Percentiles rank a stretch among this genome's conserved stretches.
Conservation (phyloP, 2,329 filamentous ascomycete genomes). For the Clarireedia monteithiana region DNA sequence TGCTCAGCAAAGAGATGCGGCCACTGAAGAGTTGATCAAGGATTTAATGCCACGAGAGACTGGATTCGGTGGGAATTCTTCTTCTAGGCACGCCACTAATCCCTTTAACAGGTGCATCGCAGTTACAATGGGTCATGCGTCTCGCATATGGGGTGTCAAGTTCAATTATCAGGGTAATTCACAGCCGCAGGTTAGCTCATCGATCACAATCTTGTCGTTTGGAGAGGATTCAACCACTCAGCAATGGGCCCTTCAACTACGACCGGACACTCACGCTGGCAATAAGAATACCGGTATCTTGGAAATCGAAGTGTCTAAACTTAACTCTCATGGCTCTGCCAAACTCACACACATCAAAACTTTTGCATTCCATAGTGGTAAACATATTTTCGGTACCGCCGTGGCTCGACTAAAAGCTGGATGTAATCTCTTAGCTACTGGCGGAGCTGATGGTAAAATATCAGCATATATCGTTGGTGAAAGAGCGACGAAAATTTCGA, state of each 20-base stretch:
- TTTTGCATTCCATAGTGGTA: conserved; percentile 66
- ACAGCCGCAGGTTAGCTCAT: conserved; percentile 10
- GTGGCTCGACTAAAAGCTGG: conserved; percentile 28
- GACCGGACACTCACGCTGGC: neutral
- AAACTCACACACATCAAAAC: conserved; percentile 45
- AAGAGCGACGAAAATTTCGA: neutral
- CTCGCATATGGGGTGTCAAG: conserved; percentile 80
- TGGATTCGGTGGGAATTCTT: conserved; percentile 47
- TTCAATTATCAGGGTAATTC: conserved; percentile 41
- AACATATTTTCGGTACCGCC: conserved; percentile 80
- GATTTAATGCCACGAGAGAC: conserved; percentile 41
- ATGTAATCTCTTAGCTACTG: conserved; percentile 45
- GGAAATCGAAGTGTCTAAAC: neutral
- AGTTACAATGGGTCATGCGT: conserved; percentile 75
- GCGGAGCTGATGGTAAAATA: conserved; percentile 75
- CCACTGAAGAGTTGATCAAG: neutral
- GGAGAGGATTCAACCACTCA: conserved; percentile 78
- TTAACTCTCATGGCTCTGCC: neutral
- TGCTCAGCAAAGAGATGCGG: neutral
- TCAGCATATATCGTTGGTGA: conserved; percentile 30
- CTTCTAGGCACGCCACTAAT: conserved; percentile 24
- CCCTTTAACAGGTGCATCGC: conserved; percentile 48
- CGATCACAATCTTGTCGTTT: conserved; percentile 60
- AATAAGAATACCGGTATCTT: neutral
- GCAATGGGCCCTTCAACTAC: conserved; percentile 45